Conservation (phyloP, 225 moss, liverwort and hornwort genomes). For the Antitrichia curtipendula region DNA sequence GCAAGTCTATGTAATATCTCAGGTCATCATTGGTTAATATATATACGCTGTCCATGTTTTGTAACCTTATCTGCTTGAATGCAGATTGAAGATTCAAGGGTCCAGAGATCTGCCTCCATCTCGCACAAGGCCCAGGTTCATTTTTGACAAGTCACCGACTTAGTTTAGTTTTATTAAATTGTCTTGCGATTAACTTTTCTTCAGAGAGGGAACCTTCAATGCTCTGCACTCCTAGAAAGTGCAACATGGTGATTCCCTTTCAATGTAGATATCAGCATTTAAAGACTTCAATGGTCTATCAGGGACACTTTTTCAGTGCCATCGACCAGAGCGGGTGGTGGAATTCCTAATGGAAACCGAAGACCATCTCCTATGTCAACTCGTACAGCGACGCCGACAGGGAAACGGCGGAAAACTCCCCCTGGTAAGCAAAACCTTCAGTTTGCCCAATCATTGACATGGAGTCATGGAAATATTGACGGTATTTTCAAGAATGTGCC, state of each 20-base stretch:
- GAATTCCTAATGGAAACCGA: constrained; percentile 21
- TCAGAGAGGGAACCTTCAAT: neutral
- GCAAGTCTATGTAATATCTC: neutral
- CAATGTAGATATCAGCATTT: neutral
- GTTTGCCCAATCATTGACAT: neutral
- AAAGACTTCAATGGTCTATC: neutral
- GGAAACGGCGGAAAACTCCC: constrained; percentile 9
- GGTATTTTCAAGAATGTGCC: neutral
- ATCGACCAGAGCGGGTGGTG: constrained; percentile 16
- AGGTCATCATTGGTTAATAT: neutral
- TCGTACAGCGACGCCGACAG: constrained; percentile 25
- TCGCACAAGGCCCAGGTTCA: constrained; percentile 41
- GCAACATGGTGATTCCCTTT: neutral
- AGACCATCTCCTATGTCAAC: constrained; percentile 36
- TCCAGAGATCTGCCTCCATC: constrained; percentile 38
- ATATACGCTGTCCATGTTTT: neutral
- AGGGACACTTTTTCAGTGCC: constrained; percentile 30
- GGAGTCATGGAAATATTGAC: neutral
- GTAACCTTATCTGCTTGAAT: neutral
- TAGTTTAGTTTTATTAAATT: neutral
- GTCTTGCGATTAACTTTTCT: neutral
- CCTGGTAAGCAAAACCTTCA: neutral
- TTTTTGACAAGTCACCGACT: neutral
- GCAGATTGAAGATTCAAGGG: constrained; percentile 41
- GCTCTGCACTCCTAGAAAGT: neutral